phyloP scores from a whole-genome alignment of 257 asterid genomes.

The Handroanthus guayacan region DNA sequence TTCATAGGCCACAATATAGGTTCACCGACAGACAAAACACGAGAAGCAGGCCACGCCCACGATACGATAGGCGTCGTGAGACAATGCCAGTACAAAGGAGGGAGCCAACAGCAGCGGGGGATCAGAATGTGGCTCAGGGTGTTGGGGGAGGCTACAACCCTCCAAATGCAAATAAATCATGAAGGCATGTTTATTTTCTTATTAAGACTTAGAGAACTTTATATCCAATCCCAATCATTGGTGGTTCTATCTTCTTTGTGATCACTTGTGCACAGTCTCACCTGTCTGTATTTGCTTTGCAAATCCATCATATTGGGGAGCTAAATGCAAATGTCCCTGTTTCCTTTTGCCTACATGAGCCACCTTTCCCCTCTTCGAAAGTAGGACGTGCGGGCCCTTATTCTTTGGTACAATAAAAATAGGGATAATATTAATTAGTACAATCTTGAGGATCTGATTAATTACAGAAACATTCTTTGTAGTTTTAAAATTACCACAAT shows the following conservation, averaged over 20 bases:
- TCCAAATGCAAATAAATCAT: constrained; percentile 21
- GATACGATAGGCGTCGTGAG: constrained; percentile 81
- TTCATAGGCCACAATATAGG: constrained; percentile 79
- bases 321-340: background rate
- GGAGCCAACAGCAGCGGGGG: constrained; percentile 33
- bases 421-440: too few species aligned
- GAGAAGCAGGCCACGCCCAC: constrained; percentile 73
- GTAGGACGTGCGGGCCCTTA: too few species aligned
- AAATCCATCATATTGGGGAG: background rate
- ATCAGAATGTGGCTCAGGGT: constrained; percentile 22
- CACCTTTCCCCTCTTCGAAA: too few species aligned
- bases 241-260: constrained; percentile 12
- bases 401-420: too few species aligned
- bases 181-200: background rate
- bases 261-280: background rate
- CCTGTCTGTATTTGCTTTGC: constrained; percentile 7
- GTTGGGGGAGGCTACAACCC: constrained; percentile 16
- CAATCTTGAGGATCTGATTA: too few species aligned
- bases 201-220: background rate
- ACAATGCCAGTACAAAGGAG: constrained; percentile 75
- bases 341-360: too few species aligned
- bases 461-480: too few species aligned
- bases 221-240: background rate
- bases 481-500: too few species aligned
- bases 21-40: constrained; percentile 60